Conservation (phyloP, 2,329 filamentous ascomycete genomes). For the Trichothecium roseum region DNA sequence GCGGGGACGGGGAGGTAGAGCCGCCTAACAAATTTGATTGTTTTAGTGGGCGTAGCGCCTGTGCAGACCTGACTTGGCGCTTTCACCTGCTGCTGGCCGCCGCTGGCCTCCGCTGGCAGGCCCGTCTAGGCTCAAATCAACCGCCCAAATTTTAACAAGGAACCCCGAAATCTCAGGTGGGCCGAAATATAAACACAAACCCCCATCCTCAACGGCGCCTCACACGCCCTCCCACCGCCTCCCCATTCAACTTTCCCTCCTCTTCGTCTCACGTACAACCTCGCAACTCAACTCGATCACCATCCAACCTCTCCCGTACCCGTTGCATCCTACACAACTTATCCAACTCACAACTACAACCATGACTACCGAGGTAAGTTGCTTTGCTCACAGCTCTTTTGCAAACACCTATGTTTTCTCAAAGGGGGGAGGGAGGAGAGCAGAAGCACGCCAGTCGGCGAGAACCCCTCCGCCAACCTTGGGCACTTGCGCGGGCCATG, state of each 20-base stretch:
- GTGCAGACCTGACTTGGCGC: slow-evolving; percentile 1
- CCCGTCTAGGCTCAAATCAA: not conserved
- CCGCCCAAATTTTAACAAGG: slow-evolving; percentile 1
- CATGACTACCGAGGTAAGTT: slow-evolving; percentile 53
- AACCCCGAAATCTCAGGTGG: slow-evolving; percentile 1
- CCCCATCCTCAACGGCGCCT: slow-evolving; percentile 6
- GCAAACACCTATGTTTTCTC: not conserved
- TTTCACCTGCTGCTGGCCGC: not conserved
- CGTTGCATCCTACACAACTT: slow-evolving; percentile 3
- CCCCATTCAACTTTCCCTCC: not conserved
- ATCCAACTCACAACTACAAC: slow-evolving; percentile 6
- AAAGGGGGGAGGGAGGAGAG: not conserved
- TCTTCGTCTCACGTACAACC: not conserved
- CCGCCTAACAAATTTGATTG: no score
- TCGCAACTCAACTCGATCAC: not conserved
- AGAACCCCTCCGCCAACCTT: slow-evolving; percentile 4
- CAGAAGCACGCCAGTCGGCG: no score
- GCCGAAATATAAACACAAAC: slow-evolving; percentile 7
- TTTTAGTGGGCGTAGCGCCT: no score
- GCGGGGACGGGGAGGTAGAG: no score
- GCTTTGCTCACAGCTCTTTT: slow-evolving; percentile 5
- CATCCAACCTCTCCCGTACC: slow-evolving; percentile 2
- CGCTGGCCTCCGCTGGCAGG: not conserved
- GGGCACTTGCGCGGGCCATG: not conserved
- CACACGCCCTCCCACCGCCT: slow-evolving; percentile 4